Base-by-base conservation (phyloP, 2,329 filamentous ascomycete species). In the Xylariaceae sp. region DNA sequence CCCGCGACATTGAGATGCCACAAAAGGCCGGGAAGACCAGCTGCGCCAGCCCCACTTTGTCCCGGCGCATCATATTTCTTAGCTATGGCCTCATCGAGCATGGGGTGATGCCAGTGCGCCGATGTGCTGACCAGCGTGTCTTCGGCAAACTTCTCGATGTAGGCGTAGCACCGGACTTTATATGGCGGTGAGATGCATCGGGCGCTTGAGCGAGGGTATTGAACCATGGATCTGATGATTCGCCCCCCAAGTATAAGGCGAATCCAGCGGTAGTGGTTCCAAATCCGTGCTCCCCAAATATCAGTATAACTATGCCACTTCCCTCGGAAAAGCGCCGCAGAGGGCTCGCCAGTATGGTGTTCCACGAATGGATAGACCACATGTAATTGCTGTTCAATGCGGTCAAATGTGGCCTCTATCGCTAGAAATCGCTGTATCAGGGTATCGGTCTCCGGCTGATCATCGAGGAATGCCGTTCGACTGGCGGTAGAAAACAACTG, bases 241-340 rank as follows among this genome's bases (percentile, higher is more conserved):
- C 74, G 71, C 56, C 82, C 74, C 62, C 74, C 77, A 15, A 76
- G 63, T 9, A 84, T 66, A 21, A 83, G 76, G n/a, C 80, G 76
- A 6, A 75, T 74, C 73, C 80, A 83, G 21, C 83, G 79, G 60
- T 79, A 83, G 59, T 84, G 77, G 55, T 80, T 81, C 79, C 79
- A 85, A 39, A 80, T 72, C 21, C 78, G 74, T 8, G 76, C 78
- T 16, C 75, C 69, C 73, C 76, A 81, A 51, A 81, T 74, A 56
- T 78, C 75, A 15, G 67, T 66, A 60, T 85, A 85, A 19, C 74
- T 65, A 63, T 85, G 80, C 61, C 80, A 84, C 50, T 74, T 71
- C 12, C 75, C 74, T 16, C 75, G 72, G 55, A 81, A 83, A 49
- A 80, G 71, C 10, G 74, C 74, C 1, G 70, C 68, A 0, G 71